Evolutionary conservation across 129 eudicot genomes (phyloP).

Genomic region (Smallanthus sonchifolius): DNA sequence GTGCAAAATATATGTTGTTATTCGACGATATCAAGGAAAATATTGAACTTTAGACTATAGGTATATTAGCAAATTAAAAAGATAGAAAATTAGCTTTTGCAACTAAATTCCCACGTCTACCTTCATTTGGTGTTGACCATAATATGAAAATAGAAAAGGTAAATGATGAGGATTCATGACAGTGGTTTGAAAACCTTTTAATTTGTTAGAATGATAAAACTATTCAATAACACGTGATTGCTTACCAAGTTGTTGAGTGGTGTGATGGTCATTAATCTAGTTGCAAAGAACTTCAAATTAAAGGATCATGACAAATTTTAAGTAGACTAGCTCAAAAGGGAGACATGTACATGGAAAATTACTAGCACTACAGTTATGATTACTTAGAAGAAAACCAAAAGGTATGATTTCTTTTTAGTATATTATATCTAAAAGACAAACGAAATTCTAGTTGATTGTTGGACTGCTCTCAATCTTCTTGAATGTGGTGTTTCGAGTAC

Average conservation of each 20-base stretch:
- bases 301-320: background rate
- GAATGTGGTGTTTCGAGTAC: background rate
- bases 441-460: constrained; percentile 8
- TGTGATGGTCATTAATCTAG: constrained; percentile 1
- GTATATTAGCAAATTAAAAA: background rate
- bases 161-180: background rate
- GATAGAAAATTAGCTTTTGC: constrained; percentile 1
- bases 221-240: background rate
- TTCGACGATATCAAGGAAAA: background rate
- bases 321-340: background rate
- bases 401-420: background rate
- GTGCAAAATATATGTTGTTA: constrained; percentile 1
- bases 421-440: background rate
- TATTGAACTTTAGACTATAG: background rate
- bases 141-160: background rate
- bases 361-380: background rate
- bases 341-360: background rate
- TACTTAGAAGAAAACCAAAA: background rate
- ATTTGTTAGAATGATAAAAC: background rate
- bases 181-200: background rate
- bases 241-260: background rate
- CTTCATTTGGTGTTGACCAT: background rate
- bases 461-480: background rate
- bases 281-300: background rate
- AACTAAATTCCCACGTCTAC: background rate